These are phyloP conservation scores for Fusarium armeniacum DNA, from an alignment of 2,329 filamentous ascomycete genomes.

Conservation along the genomic window DNA sequence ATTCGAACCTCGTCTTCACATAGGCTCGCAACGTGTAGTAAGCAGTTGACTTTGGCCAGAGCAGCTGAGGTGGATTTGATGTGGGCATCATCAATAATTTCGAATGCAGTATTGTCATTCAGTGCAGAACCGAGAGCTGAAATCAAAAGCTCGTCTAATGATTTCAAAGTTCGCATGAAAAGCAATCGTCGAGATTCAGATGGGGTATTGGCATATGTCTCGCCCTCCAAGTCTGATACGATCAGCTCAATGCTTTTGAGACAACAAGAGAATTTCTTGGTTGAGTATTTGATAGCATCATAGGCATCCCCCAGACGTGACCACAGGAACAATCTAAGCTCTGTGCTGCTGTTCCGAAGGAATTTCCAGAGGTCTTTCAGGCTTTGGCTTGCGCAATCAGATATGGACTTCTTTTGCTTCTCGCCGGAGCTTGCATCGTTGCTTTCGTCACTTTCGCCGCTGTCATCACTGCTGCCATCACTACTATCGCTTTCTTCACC, in stretches of 20 bases:
- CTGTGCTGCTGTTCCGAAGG: slow-evolving; percentile 82
- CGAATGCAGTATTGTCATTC: slow-evolving; percentile 78
- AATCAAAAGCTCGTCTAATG: slow-evolving; percentile 81
- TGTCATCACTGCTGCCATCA: not conserved
- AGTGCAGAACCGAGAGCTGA: slow-evolving; percentile 78
- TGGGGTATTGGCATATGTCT: slow-evolving; percentile 73
- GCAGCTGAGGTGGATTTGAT: slow-evolving; percentile 79
- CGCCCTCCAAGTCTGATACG: slow-evolving; percentile 71
- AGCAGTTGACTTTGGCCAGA: slow-evolving; percentile 76
- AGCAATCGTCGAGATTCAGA: slow-evolving; percentile 76
- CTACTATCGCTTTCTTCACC: not conserved
- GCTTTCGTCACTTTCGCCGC: not conserved
- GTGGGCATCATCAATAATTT: slow-evolving; percentile 86
- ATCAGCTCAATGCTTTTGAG: slow-evolving; percentile 89
- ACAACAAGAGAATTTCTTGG: slow-evolving; percentile 90
- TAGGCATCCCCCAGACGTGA: slow-evolving; percentile 92
- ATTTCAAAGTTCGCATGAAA: slow-evolving; percentile 82
- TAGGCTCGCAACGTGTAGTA: slow-evolving; percentile 84
- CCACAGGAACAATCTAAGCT: slow-evolving; percentile 90
- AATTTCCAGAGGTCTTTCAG: slow-evolving; percentile 88
- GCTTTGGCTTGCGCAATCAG: slow-evolving; percentile 67
- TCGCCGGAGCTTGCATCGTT: slow-evolving; percentile 32
- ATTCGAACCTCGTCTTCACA: slow-evolving; percentile 89
- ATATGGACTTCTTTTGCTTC: slow-evolving; percentile 57
- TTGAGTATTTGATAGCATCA: slow-evolving; percentile 82